Base-by-base conservation (phyloP, 257 asterid genomes). In the Solanum habrochaites region DNA sequence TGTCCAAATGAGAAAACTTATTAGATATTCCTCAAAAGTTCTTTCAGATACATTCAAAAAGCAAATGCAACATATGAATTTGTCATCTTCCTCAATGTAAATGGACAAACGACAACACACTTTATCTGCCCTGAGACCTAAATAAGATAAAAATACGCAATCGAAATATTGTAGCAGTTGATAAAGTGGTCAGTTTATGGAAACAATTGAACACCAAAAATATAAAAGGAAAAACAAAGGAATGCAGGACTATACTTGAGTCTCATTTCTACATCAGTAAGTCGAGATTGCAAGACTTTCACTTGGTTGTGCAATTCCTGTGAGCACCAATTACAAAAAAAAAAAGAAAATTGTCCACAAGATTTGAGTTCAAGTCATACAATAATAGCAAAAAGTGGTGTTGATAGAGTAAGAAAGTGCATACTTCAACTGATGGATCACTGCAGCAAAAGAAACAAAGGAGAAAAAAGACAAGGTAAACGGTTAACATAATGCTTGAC, bases 221-320 rank as follows among this genome's bases (percentile, higher is more conserved):
- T 66, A 13, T 8, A 15, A 77, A 20, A 52, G 52, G 27, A 25
- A 70, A 39, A 29, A 42, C 15, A 80, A 40, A 71, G 88, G 83
- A 47, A 89, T 87, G 32, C 62, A 78, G 23, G 60, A 47, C 72
- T 73, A 74, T 78, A 96, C 98, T 95, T 91, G 81, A 94, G 47
- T 89, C 91, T 91, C 85, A 92, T 91, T 49, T 89, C 92, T 47
- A 88, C 87, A 90, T 94, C 96, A 40, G 89, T 82, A 80, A 94
- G 87, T 80, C 91, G 94, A 72, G 88, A 90, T 88, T 89, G 95
- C 91, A 94, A 91, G 52, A 90, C 75, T 87, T 86, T 89, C 75
- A 89, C 91, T 88, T 94, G 94, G 88, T 85, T 93, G 81, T 90
- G 91, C 93, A 92, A 89, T 91, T 95, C 99, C 97, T 95, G 90